Percentiles rank a stretch among this genome's conserved stretches.
These are phyloP conservation scores for Steccherinum ochraceum DNA, from an alignment of 768 basidiomycete genomes.

Conservation along the genomic window DNA sequence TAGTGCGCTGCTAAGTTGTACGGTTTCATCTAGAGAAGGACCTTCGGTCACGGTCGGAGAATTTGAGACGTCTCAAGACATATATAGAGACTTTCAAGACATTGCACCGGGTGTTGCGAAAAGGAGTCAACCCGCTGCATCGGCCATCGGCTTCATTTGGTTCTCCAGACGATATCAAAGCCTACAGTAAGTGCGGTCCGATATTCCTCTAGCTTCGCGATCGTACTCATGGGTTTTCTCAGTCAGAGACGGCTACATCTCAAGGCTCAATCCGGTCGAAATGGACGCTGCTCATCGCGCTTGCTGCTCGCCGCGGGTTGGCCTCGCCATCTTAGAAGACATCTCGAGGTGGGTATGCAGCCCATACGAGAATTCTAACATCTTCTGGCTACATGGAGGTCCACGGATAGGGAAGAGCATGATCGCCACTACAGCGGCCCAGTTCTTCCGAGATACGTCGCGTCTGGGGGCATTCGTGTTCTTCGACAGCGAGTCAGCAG, in stretches of 20 bases:
- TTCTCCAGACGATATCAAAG: too few relatives aligned
- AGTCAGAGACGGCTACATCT: neutral
- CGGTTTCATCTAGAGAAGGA: too few relatives aligned
- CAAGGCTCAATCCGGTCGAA: neutral
- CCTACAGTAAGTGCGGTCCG: too few relatives aligned
- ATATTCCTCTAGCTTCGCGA: too few relatives aligned
- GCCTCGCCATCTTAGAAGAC: neutral
- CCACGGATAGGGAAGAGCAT: neutral
- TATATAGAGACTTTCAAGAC: neutral
- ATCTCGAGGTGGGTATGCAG: neutral
- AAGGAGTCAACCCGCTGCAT: too few relatives aligned
- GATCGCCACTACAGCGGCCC: neutral
- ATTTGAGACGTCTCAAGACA: neutral
- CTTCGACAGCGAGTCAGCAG: neutral
- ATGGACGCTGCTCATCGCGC: neutral
- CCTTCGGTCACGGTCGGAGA: neutral
- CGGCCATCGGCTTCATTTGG: too few relatives aligned
- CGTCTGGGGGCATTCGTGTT: neutral
- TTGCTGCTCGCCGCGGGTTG: neutral
- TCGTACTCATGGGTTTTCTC: neutral
- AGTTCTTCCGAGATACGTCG: neutral
- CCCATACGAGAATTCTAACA: neutral
- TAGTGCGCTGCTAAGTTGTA: too few relatives aligned
- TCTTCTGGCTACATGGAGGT: neutral
- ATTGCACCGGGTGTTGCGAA: too few relatives aligned